These are phyloP conservation scores for Talaromyces trachyspermus DNA, from an alignment of 495 filamentous ascomycete genomes.

Conservation along the genomic window DNA sequence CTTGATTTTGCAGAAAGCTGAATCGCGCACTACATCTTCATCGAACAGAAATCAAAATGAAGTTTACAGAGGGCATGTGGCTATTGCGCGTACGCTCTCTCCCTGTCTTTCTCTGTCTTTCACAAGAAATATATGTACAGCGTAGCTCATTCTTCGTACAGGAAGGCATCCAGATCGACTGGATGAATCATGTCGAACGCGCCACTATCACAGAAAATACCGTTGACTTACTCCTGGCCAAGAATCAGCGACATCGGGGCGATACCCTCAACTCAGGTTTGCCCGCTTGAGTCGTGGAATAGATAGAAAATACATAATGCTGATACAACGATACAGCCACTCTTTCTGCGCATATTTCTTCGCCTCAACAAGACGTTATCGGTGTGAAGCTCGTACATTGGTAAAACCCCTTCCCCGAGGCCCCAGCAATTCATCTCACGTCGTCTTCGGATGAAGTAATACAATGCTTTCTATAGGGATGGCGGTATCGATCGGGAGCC, in stretches of 20 bases:
- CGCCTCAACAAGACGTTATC: constrained; percentile 50
- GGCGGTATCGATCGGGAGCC: constrained; percentile 46
- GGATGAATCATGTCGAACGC: constrained; percentile 42
- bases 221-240: constrained; percentile 32
- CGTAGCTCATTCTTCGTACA: constrained; percentile 5
- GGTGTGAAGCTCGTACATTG: constrained; percentile 60
- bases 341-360: constrained; percentile 34
- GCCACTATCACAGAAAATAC: constrained; percentile 24
- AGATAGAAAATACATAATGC: not conserved
- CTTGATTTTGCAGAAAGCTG: not conserved
- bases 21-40: not conserved
- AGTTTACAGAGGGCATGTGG: constrained; percentile 7
- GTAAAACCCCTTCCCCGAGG: constrained; percentile 25
- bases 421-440: constrained; percentile 26
- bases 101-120: not conserved
- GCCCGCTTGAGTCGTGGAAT: constrained; percentile 9
- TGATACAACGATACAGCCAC: constrained; percentile 12
- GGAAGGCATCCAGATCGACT: constrained; percentile 36
- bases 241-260: constrained; percentile 38
- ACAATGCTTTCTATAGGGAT: constrained; percentile 18
- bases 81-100: not conserved
- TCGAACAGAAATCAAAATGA: not conserved
- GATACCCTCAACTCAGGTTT: constrained; percentile 52
- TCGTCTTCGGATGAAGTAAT: not conserved
- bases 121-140: not conserved